Percentiles rank a stretch among this genome's conserved stretches.
These are phyloP conservation scores for Selenicereus undatus DNA, from an alignment of 148 eudicot species.

Conservation along the genomic window DNA sequence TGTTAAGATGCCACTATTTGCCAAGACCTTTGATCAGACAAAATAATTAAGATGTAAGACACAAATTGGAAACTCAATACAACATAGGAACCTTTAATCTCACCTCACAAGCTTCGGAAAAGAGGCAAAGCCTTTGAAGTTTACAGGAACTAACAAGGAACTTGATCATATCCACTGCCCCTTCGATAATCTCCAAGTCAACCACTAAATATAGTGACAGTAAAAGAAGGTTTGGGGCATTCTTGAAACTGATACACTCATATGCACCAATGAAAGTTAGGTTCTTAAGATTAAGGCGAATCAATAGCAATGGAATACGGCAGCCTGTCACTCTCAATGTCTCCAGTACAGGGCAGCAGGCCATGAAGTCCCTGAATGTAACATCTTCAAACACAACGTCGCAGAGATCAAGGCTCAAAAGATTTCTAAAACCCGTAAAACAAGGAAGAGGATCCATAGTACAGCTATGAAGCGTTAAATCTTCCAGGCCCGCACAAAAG, in stretches of 20 bases:
- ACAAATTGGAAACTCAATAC: not conserved
- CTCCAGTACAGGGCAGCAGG: not conserved
- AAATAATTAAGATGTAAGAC: not conserved
- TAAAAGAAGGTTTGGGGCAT: not conserved
- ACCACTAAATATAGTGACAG: not conserved
- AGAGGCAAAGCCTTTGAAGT: not conserved
- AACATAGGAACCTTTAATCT: not conserved
- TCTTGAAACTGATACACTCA: not conserved
- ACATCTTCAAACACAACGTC: not conserved
- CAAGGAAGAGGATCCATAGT: not conserved
- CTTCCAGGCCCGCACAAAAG: not conserved
- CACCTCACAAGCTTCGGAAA: not conserved
- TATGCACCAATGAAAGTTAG: not conserved
- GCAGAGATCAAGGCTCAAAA: not conserved
- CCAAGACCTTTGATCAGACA: not conserved
- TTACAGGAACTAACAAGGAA: conserved; percentile 5
- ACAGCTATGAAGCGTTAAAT: not conserved
- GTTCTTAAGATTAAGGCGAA: not conserved
- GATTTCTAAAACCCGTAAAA: not conserved
- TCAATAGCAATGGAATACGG: not conserved
- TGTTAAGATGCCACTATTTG: not conserved
- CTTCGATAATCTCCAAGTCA: not conserved
- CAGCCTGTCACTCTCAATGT: not conserved
- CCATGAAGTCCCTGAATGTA: not conserved
- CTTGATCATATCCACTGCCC: not conserved